Base-by-base conservation (phyloP, 2,329 filamentous ascomycete genomes). In the Malbranchea cinnamomea region DNA sequence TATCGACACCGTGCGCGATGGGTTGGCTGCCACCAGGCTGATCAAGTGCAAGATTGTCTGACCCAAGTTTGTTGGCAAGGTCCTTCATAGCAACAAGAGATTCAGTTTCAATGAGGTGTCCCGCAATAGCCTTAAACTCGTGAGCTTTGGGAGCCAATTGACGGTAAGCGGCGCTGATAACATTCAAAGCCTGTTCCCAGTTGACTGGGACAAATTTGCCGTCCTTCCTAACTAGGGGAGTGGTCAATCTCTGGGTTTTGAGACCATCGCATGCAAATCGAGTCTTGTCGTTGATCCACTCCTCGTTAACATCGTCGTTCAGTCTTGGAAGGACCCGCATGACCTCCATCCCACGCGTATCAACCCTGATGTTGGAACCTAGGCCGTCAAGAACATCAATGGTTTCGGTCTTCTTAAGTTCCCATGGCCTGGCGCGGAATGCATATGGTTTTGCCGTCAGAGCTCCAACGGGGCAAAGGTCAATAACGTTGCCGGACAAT, bases 201-300 rank as follows among this genome's bases (percentile, higher is more conserved):
- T 83, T 80, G 10, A 78, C 82, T 16, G 89, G 83, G 56, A 85
- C 74, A 56, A 98, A 95, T 54, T 87, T 83, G 49, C 85, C 79
- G 36, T 91, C 79, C 34, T 78, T 75, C 44, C 85, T 80, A 47
- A 94, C 75, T 39, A 98, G 63, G 23, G 89, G 89, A 42, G 87
- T 89, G 20, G 89, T 95, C 33, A 98, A 67, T 50, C 89, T 74
- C 60, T 98, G 89, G 26, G 87, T 95, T 71, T 85, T 92, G 42
- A 98, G 68, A 28, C 89, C 89, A 54, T 98, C 89, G 54, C 85
- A 92, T 23, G 89, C 87, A 54, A 95, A 98, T 41, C 89, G 75
- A 23, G 83, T 77, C 69, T 95, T 98, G 65, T 98, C 89, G 59
- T 95, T 89, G 56, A 98, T 95, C 89, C 89, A 98, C 59, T 98